A percentile compares a stretch with the other conserved stretches of the same genome.
Evolutionary conservation across 2,329 filamentous ascomycete species (phyloP).

Genomic region (Pestalotiopsis sp.): DNA sequence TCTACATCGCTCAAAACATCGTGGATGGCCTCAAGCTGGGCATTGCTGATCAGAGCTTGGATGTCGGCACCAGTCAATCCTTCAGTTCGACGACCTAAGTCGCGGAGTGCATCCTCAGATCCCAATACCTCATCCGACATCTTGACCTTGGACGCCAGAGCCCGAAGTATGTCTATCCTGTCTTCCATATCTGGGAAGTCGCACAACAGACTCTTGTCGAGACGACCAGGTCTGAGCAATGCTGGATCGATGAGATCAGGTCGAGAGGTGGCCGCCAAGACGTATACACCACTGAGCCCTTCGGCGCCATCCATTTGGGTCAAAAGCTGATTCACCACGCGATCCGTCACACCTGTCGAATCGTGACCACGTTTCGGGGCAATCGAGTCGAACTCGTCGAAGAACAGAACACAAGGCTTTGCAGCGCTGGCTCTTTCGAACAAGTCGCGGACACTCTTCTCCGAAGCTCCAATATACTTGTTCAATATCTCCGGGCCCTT

Average conservation of each 20-base stretch:
- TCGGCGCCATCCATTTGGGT: conserved; percentile 99
- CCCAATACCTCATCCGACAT: conserved; percentile 68
- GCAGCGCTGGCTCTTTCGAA: conserved; percentile 93
- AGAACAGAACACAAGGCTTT: conserved; percentile 92
- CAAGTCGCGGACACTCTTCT: conserved; percentile 93
- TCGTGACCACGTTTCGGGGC: conserved; percentile 97
- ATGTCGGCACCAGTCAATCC: conserved; percentile 94
- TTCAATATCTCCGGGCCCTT: conserved; percentile 98
- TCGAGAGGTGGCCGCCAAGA: conserved; percentile 88
- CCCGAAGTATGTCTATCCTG: conserved; percentile 83
- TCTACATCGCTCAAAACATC: conserved; percentile 74
- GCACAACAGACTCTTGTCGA: conserved; percentile 92
- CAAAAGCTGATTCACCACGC: conserved; percentile 95
- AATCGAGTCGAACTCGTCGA: conserved; percentile 98
- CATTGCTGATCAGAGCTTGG: conserved; percentile 93
- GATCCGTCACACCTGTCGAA: conserved; percentile 95
- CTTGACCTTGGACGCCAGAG: conserved; percentile 80
- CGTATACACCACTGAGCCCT: conserved; percentile 91
- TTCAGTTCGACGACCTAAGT: conserved; percentile 78
- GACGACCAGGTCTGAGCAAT: conserved; percentile 82
- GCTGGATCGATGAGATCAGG: conserved; percentile 97
- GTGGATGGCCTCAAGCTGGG: conserved; percentile 95
- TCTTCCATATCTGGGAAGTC: conserved; percentile 83
- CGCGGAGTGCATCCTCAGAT: conserved; percentile 59
- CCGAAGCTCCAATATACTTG: conserved; percentile 97